Evolutionary conservation across 192 early-diverging fungal genomes (phyloP), one percentile per base, ranked within the genome.

Genomic region (Coemansia sp.): DNA sequence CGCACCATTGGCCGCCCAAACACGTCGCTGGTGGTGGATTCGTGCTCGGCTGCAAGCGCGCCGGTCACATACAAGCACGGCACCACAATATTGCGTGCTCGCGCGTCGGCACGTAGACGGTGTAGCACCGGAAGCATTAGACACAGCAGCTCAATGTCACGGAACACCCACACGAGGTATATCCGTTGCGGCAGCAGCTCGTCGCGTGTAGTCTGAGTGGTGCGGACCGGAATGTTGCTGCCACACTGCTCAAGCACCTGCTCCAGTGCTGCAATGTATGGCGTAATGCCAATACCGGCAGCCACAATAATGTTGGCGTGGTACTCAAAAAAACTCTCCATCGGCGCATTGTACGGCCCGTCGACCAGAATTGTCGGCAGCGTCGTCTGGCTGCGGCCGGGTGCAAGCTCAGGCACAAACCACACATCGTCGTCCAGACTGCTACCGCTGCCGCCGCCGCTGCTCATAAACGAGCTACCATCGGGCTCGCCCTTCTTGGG

Each of bases 281-380:
- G 89, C 6, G 89, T 91, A 20, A 91, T 87, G 7, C 89, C 89
- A 36, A 91, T 91, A 61, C 89, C 89, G 3, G 89, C 89, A 7
- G 85, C 88, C 21, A 91, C 75, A 23, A 88, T 60, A 19, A 88
- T 79, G 31, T 82, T 82, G 47, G 78, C 67, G 42, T 87, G 81
- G 58, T 83, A 85, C 64, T 88, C 85, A 75, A 87, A 90, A 46
- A 90, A 84, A 39, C 86, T 82, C 72, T 91, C 87, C 17, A 85
- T 82, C 1, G 88, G 82, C 23, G 82, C 78, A 36, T 79, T 86
- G 70, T 85, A 90, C 3, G 88, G 87, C 12, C 88, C 88, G 50
- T 90, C 88, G 26, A 90, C 83, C 53, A 83, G 67, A 45, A 87
- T 78, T 8, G 78, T 72, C 15, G 85, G 85, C 27, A 87, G 63